Evolutionary conservation across 257 asterid species (phyloP).

Genomic region (Plantago major): DNA sequence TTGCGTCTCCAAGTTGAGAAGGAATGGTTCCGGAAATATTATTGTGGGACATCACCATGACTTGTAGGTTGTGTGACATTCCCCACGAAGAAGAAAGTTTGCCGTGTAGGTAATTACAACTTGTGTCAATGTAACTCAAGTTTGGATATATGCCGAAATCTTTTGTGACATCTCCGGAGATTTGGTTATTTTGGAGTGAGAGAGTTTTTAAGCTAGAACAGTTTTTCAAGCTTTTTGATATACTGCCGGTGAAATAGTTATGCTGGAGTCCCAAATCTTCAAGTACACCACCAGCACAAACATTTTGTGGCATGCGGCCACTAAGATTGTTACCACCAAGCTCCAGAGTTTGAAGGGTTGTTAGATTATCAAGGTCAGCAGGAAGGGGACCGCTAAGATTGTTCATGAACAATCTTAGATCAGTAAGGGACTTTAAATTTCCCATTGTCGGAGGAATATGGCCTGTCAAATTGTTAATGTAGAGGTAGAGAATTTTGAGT

Average conservation of each 20-base stretch:
- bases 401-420: constrained; percentile 3
- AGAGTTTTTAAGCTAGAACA: constrained; percentile 25
- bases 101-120: constrained; percentile 28
- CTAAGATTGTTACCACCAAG: constrained; percentile 23
- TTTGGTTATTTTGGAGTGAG: constrained; percentile 19
- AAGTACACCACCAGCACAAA: constrained; percentile 25
- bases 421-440: constrained; percentile 1
- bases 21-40: constrained; percentile 33
- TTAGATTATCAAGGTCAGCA: not conserved
- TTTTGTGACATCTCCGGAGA: constrained; percentile 29
- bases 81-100: constrained; percentile 36
- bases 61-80: constrained; percentile 14
- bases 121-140: constrained; percentile 21
- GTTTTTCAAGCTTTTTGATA: constrained; percentile 32
- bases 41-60: constrained; percentile 26
- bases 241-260: constrained; percentile 25
- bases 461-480: constrained; percentile 4
- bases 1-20: constrained; percentile 17
- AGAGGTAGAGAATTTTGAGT: no score
- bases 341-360: not conserved
- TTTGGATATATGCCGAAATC: constrained; percentile 32
- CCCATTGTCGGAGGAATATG: constrained; percentile 9
- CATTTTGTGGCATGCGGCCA: constrained; percentile 31
- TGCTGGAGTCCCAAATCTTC: not conserved
- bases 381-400: constrained; percentile 10